Conservation (phyloP, 2,329 filamentous ascomycete species). For the Tolypocladium nubicola region DNA sequence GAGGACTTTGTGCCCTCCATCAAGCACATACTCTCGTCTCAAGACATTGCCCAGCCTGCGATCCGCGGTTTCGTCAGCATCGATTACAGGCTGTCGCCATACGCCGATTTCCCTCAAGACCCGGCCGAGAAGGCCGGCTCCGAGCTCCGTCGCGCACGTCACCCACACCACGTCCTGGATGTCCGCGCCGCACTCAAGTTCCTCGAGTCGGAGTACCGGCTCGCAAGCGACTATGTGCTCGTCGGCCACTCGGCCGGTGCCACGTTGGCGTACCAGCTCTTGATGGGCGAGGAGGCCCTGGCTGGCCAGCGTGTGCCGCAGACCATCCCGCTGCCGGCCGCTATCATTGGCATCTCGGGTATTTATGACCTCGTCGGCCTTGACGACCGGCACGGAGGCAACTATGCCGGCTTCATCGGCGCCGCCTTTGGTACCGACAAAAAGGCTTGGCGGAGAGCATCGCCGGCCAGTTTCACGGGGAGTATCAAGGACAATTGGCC, state of each 20-base stretch:
- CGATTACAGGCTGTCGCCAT: conserved; percentile 49
- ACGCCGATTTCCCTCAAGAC: conserved; percentile 32
- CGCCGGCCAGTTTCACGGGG: conserved; percentile 37
- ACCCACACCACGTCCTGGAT: conserved; percentile 51
- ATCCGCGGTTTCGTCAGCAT: conserved; percentile 54
- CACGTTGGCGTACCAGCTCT: conserved; percentile 50
- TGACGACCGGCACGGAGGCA: conserved; percentile 29
- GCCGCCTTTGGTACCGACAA: conserved; percentile 49
- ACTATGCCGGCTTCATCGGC: conserved; percentile 46
- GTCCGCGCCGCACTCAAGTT: conserved; percentile 39
- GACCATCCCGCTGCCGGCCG: conserved; percentile 30
- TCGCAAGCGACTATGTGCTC: conserved; percentile 42
- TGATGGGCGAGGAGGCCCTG: conserved; percentile 30
- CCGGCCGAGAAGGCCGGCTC: conserved; percentile 11
- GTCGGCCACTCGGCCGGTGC: conserved; percentile 55
- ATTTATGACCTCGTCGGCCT: conserved; percentile 55
- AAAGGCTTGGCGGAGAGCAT: conserved; percentile 40
- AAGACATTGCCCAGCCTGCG: conserved; percentile 13
- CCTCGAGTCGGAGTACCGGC: conserved; percentile 32
- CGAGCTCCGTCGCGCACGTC: conserved; percentile 32
- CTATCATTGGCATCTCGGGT: conserved; percentile 52
- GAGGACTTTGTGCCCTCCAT: conserved; percentile 35
- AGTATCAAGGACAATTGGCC: conserved; percentile 30
- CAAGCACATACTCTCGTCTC: conserved; percentile 24
- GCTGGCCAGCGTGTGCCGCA: conserved; percentile 4